phyloP scores from a whole-genome alignment of 78 protist species.

The Dictyostelium purpureum region DNA sequence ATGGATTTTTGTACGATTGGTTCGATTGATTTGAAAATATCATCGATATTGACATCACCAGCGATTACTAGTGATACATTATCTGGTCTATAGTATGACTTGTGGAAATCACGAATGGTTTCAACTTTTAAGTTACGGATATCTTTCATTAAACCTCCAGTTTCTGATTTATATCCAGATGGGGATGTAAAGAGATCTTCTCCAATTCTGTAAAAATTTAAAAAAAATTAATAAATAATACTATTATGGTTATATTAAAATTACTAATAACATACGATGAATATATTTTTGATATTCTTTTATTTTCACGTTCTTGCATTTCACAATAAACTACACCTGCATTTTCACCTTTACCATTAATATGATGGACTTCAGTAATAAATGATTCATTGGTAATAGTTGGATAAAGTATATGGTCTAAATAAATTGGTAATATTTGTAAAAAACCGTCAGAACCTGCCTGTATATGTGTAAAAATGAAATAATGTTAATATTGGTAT shows the following conservation, averaged over 20 bases:
- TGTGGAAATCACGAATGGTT: slow-evolving; percentile 52
- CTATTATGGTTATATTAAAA: neutral
- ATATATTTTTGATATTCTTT: neutral
- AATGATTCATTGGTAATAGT: slow-evolving; percentile 82
- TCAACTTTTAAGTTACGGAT: slow-evolving; percentile 34
- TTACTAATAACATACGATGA: neutral
- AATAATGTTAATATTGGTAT: neutral
- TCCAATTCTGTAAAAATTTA: neutral
- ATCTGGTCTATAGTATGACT: slow-evolving; percentile 61
- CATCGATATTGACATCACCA: slow-evolving; percentile 50
- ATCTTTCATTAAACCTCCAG: slow-evolving; percentile 67
- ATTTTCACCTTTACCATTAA: slow-evolving; percentile 69
- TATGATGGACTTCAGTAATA: slow-evolving; percentile 77
- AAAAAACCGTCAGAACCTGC: slow-evolving; percentile 90
- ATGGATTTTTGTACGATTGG: slow-evolving; percentile 23
- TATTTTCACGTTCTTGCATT: slow-evolving; percentile 69
- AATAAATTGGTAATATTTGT: slow-evolving; percentile 84
- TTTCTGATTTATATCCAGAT: slow-evolving; percentile 17
- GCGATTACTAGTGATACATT: slow-evolving; percentile 12
- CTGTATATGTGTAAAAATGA: neutral
- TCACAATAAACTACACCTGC: slow-evolving; percentile 83
- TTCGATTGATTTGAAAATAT: slow-evolving; percentile 7
- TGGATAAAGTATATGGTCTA: slow-evolving; percentile 93
- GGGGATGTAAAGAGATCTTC: neutral
- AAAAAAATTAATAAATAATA: neutral